phyloP scores from a whole-genome alignment of 441 rosid species.

The Mallotus repandus region DNA sequence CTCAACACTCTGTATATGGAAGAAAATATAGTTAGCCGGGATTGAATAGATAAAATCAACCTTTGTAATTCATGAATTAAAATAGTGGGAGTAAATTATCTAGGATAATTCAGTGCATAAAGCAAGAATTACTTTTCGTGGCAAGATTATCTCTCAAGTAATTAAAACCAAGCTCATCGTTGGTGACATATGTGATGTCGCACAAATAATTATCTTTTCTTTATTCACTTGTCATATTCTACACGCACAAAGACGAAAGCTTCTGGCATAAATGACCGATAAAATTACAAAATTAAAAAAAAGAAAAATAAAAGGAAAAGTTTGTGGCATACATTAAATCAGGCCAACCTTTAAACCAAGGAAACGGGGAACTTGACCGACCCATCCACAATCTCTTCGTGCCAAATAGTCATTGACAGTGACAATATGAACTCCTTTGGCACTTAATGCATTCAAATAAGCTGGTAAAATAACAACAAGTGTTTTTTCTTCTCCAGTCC shows the following conservation, averaged over 20 bases:
- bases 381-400: slow-evolving; percentile 97
- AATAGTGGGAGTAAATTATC: slow-evolving; percentile 11
- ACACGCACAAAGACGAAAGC: slow-evolving; percentile 26
- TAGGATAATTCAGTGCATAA: slow-evolving; percentile 29
- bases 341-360: slow-evolving; percentile 99
- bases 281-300: background rate
- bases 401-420: slow-evolving; percentile 96
- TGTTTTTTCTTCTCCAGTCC: slow-evolving; percentile 98
- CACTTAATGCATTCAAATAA: slow-evolving; percentile 87
- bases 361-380: slow-evolving; percentile 97
- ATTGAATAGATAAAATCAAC: slow-evolving; percentile 11
- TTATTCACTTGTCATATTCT: slow-evolving; percentile 92
- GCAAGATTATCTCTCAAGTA: slow-evolving; percentile 97
- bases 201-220: slow-evolving; percentile 90
- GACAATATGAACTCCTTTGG: slow-evolving; percentile 93
- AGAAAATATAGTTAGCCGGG: slow-evolving; percentile 40
- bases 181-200: slow-evolving; percentile 92
- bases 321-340: slow-evolving; percentile 84
- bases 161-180: slow-evolving; percentile 96
- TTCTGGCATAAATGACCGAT: background rate
- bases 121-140: slow-evolving; percentile 94
- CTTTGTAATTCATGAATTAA: slow-evolving; percentile 10
- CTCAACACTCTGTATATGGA: slow-evolving; percentile 69
- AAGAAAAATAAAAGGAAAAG: slow-evolving; percentile 20
- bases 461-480: slow-evolving; percentile 97